Evolutionary conservation across 495 filamentous ascomycete species (phyloP).

Genomic region (Penicillium subrubescens): DNA sequence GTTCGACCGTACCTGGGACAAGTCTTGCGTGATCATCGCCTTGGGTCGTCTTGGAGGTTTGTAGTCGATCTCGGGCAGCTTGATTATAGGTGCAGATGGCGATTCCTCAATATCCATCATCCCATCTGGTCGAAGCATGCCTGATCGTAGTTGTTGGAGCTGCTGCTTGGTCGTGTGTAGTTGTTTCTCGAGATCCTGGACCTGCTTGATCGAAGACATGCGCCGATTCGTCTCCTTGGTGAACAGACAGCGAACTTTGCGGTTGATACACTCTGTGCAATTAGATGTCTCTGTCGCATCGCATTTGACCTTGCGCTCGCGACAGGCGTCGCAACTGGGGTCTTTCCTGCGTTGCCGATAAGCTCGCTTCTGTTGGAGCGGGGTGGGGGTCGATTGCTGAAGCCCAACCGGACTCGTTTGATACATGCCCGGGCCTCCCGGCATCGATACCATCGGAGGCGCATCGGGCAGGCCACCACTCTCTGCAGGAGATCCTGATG

Average conservation of each 20-base stretch:
- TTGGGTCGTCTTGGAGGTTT: slow-evolving; percentile 62
- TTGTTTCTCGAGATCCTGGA: slow-evolving; percentile 95
- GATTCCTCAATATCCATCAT: slow-evolving; percentile 64
- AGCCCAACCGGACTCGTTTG: slow-evolving; percentile 48
- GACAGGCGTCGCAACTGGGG: slow-evolving; percentile 95
- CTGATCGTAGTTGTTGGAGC: slow-evolving; percentile 67
- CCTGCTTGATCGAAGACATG: slow-evolving; percentile 99
- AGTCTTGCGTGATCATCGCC: slow-evolving; percentile 63
- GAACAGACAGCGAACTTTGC: slow-evolving; percentile 96
- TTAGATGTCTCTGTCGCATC: slow-evolving; percentile 94
- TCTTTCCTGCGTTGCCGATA: slow-evolving; percentile 95
- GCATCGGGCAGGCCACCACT: slow-evolving; percentile 37
- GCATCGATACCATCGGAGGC: slow-evolving; percentile 32
- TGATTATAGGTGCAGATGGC: slow-evolving; percentile 58
- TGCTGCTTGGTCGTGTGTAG: slow-evolving; percentile 73
- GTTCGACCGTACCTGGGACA: slow-evolving; percentile 70
- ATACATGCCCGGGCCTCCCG: slow-evolving; percentile 42
- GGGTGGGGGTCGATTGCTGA: slow-evolving; percentile 52
- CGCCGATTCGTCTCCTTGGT: slow-evolving; percentile 98
- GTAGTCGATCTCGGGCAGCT: slow-evolving; percentile 70
- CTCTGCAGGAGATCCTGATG: slow-evolving; percentile 45
- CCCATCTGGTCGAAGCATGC: slow-evolving; percentile 38
- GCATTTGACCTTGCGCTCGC: slow-evolving; percentile 98
- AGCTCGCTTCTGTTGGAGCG: slow-evolving; percentile 77
- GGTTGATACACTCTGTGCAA: slow-evolving; percentile 94